phyloP scores from a whole-genome alignment of 768 basidiomycete genomes.

The Lactarius sanguifluus region DNA sequence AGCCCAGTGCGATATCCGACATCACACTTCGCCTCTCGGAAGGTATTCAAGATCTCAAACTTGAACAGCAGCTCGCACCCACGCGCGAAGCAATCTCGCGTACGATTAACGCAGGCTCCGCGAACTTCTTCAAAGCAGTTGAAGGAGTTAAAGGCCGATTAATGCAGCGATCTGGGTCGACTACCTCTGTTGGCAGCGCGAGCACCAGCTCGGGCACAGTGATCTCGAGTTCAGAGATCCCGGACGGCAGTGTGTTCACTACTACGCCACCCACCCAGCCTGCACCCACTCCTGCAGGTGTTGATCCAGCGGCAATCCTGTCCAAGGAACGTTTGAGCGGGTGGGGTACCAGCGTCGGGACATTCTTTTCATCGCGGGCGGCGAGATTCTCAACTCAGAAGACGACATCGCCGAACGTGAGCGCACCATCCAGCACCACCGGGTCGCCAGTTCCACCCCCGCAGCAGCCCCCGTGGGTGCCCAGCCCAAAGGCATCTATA shows the following conservation, averaged over 20 bases:
- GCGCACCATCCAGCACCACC: conserved; percentile 13
- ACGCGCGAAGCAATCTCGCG: conserved; percentile 85
- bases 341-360: conserved; percentile 29
- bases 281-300: conserved; percentile 14
- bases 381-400: conserved; percentile 18
- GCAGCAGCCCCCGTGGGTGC: conserved; percentile 4
- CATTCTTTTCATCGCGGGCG: conserved; percentile 28
- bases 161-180: conserved; percentile 43
- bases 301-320: conserved; percentile 31
- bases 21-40: conserved; percentile 90
- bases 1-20: conserved; percentile 85
- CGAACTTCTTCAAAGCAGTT: conserved; percentile 84
- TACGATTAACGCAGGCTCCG: conserved; percentile 70
- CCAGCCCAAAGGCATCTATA: not conserved
- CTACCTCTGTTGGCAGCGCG: conserved; percentile 26
- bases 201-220: conserved; percentile 31
- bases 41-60: conserved; percentile 89
- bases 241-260: conserved; percentile 25
- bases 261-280: conserved; percentile 7
- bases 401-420: conserved; percentile 13
- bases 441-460: conserved; percentile 15
- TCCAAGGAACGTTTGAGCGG: conserved; percentile 26
- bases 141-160: conserved; percentile 84
- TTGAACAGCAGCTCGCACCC: conserved; percentile 92
- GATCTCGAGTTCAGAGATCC: conserved; percentile 36